A percentile compares a stretch with the other conserved stretches of the same genome.
Evolutionary conservation across 2,329 filamentous ascomycete species (phyloP).

Genomic region (Monilinia polystroma): DNA sequence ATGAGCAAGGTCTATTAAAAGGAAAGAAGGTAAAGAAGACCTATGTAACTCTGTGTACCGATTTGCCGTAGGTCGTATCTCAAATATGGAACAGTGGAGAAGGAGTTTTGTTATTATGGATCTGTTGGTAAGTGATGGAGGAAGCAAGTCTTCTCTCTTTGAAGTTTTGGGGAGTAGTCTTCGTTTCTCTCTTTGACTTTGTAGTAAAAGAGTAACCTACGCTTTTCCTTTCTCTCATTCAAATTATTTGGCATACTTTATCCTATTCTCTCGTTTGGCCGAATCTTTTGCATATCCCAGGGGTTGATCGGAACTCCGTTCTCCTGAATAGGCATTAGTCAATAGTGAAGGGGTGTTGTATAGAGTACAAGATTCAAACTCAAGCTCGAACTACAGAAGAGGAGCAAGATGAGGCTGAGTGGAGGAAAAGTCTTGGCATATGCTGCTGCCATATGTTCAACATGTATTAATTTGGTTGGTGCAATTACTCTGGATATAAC

Average conservation of each 20-base stretch:
- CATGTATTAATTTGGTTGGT: constrained; percentile 18
- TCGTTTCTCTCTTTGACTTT: not conserved
- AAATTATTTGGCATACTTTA: constrained; percentile 11
- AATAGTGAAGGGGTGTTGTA: not conserved
- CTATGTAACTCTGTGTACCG: too few relatives aligned
- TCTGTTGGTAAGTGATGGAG: constrained; percentile 4
- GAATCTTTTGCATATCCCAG: constrained; percentile 6
- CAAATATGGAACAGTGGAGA: constrained; percentile 18
- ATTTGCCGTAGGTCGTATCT: not conserved
- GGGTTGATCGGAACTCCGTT: not conserved
- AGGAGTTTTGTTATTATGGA: constrained; percentile 18
- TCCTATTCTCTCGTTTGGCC: constrained; percentile 21
- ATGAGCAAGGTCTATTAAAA: constrained; percentile 4
- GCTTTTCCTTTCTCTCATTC: not conserved
- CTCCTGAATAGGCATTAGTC: not conserved
- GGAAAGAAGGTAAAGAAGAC: not conserved
- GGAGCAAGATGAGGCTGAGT: constrained; percentile 21
- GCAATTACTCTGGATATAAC: constrained; percentile 21
- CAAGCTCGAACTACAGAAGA: constrained; percentile 1
- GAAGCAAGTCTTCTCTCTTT: constrained; percentile 13
- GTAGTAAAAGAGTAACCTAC: not conserved
- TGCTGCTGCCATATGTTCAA: constrained; percentile 21
- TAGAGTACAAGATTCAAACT: not conserved
- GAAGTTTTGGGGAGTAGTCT: not conserved
- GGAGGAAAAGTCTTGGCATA: constrained; percentile 23